phyloP scores from a whole-genome alignment of 768 basidiomycete species.

The Mycena polygramma region DNA sequence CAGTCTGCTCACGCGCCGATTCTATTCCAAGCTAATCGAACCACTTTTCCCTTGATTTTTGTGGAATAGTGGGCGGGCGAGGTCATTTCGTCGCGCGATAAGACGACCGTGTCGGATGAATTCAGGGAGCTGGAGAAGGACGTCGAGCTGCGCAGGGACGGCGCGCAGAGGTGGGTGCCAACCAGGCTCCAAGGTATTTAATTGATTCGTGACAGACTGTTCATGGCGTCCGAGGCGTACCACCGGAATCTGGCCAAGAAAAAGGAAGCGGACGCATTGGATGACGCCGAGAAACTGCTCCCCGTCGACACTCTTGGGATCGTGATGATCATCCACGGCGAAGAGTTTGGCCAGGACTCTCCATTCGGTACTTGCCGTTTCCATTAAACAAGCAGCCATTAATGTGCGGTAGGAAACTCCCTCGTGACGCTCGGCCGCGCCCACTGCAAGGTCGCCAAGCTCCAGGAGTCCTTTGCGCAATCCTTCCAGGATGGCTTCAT shows the following conservation, averaged over 20 bases:
- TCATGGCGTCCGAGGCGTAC: conserved; percentile 78
- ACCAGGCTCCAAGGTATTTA: conserved; percentile 8
- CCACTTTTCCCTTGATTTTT: conserved; percentile 44
- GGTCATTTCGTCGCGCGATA: conserved; percentile 87
- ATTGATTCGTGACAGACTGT: conserved; percentile 62
- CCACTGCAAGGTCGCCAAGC: conserved; percentile 85
- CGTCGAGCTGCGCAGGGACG: conserved; percentile 83
- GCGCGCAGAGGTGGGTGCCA: conserved; percentile 73
- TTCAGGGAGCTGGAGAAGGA: conserved; percentile 87
- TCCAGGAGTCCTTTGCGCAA: conserved; percentile 86
- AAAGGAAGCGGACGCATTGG: conserved; percentile 73
- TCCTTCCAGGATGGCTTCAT: conserved; percentile 83
- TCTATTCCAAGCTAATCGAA: conserved; percentile 42
- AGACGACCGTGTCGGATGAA: conserved; percentile 82
- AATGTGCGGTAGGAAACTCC: conserved; percentile 66
- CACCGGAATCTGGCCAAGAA: conserved; percentile 81
- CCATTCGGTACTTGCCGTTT: conserved; percentile 63
- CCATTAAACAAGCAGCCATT: background rate
- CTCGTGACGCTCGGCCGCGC: conserved; percentile 84
- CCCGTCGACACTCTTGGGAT: conserved; percentile 85
- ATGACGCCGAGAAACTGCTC: conserved; percentile 78
- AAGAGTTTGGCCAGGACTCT: conserved; percentile 84
- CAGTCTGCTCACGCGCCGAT: conserved; percentile 39
- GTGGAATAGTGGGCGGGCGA: conserved; percentile 85
- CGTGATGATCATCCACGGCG: conserved; percentile 89